Conservation (phyloP, 257 asterid genomes). For the Buddleja alternifolia region DNA sequence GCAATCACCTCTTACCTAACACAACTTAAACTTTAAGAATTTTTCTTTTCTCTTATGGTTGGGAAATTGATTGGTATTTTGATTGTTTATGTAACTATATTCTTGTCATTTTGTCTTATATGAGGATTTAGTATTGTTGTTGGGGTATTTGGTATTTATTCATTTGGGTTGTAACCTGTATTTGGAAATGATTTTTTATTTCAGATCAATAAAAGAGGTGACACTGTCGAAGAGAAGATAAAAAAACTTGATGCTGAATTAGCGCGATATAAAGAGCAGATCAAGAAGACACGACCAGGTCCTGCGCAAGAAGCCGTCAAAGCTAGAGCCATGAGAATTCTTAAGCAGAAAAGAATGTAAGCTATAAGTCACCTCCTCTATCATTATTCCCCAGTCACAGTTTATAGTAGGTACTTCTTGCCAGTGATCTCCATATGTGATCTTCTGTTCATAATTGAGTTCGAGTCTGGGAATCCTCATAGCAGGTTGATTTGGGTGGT, state of each 20-base stretch:
- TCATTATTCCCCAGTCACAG: neutral
- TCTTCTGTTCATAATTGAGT: neutral
- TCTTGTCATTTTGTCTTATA: neutral
- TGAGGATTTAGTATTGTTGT: neutral
- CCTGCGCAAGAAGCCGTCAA: slow-evolving; percentile 98
- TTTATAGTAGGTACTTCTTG: slow-evolving; percentile 3
- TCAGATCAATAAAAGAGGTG: slow-evolving; percentile 95
- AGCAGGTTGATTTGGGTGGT: slow-evolving; percentile 1
- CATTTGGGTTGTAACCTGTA: slow-evolving; percentile 14
- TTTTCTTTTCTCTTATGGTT: neutral
- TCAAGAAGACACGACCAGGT: slow-evolving; percentile 93
- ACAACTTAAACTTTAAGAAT: neutral
- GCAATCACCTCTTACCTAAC: neutral
- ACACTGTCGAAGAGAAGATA: slow-evolving; percentile 83
- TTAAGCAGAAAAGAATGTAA: slow-evolving; percentile 91
- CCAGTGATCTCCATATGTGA: slow-evolving; percentile 6
- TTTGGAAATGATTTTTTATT: slow-evolving; percentile 2
- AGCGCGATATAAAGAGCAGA: slow-evolving; percentile 79
- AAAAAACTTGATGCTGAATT: slow-evolving; percentile 84
- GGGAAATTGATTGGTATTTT: neutral
- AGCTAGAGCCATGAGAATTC: slow-evolving; percentile 98
- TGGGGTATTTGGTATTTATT: slow-evolving; percentile 17
- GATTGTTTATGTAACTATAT: slow-evolving; percentile 7
- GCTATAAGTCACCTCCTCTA: slow-evolving; percentile 27
- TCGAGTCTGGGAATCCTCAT: neutral